A percentile compares a stretch with the other conserved stretches of the same genome.
These are phyloP conservation scores for Diaporthe capsici DNA, from an alignment of 2,329 filamentous ascomycete species.

Conservation along the genomic window DNA sequence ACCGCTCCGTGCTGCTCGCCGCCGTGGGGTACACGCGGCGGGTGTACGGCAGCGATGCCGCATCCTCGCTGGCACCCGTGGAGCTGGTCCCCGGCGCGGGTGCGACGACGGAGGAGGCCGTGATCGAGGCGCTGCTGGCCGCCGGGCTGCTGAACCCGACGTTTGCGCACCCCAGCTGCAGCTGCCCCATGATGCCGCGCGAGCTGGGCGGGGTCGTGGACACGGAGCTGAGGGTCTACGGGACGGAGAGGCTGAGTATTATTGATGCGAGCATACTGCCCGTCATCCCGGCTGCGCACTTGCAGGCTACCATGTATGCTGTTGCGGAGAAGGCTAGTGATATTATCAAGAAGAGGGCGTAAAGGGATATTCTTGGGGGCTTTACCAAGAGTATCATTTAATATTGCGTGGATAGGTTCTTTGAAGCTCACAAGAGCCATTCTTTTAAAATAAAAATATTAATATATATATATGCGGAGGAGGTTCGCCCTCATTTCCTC, in stretches of 20 bases:
- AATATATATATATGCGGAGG: too few species aligned
- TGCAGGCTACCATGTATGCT: conserved; percentile 42
- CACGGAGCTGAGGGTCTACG: conserved; percentile 56
- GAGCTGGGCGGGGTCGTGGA: conserved; percentile 58
- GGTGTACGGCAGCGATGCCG: conserved; percentile 44
- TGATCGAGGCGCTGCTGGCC: conserved; percentile 57
- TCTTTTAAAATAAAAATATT: too few species aligned
- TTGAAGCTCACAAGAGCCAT: too few species aligned
- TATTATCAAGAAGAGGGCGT: conserved; percentile 42
- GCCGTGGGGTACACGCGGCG: conserved; percentile 59
- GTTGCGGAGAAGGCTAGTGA: conserved; percentile 53
- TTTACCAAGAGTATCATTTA: too few species aligned
- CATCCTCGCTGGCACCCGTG: conserved; percentile 37
- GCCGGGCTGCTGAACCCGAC: conserved; percentile 43
- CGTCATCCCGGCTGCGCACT: conserved; percentile 44
- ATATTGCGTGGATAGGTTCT: too few species aligned
- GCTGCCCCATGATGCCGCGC: conserved; percentile 56
- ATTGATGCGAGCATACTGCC: conserved; percentile 60
- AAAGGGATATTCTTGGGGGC: too few species aligned
- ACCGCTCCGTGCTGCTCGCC: conserved; percentile 61
- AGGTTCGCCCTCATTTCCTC: too few species aligned
- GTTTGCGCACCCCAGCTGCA: conserved; percentile 45
- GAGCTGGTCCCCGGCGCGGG: neutral
- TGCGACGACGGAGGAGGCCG: conserved; percentile 45
- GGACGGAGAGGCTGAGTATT: conserved; percentile 57